Conservation (phyloP, 257 asterid species). For the Plantago ovata region DNA sequence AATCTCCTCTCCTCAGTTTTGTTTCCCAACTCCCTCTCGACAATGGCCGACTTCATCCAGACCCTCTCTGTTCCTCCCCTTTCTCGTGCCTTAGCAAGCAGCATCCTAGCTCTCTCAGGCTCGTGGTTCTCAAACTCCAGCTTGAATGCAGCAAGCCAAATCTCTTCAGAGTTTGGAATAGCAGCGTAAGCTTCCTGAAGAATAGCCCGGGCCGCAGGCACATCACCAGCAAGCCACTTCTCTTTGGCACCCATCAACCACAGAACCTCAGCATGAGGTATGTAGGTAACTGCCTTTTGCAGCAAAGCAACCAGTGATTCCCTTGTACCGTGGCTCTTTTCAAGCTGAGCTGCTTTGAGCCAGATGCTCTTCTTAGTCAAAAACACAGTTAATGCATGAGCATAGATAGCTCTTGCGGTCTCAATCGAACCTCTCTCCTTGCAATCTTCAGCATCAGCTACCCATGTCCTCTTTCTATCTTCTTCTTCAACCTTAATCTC, state of each 20-base stretch:
- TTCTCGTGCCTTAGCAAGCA: conserved; percentile 90
- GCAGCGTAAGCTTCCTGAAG: conserved; percentile 95
- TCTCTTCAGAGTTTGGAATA: conserved; percentile 92
- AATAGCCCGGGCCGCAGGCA: conserved; percentile 90
- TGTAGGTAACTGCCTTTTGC: conserved; percentile 81
- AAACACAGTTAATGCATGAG: conserved; percentile 74
- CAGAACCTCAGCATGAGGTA: conserved; percentile 83
- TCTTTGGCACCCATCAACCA: conserved; percentile 99
- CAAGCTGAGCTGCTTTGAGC: conserved; percentile 98
- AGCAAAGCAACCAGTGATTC: conserved; percentile 77
- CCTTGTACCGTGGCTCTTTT: conserved; percentile 86
- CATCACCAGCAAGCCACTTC: conserved; percentile 99
- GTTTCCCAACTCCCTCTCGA: conserved; percentile 85
- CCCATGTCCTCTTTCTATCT: conserved; percentile 95
- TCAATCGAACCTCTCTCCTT: conserved; percentile 86
- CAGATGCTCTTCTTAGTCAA: conserved; percentile 92
- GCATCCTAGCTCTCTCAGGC: conserved; percentile 82
- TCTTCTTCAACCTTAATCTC: conserved; percentile 92
- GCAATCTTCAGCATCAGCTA: conserved; percentile 97
- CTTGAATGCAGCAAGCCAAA: conserved; percentile 98
- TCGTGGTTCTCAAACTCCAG: conserved; percentile 96
- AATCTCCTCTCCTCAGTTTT: conserved; percentile 65
- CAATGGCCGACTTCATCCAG: conserved; percentile 98
- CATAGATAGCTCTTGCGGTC: conserved; percentile 86
- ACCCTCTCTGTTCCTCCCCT: conserved; percentile 88